Conservation (phyloP, 2,329 filamentous ascomycete species). For the Blumeriella jaapii region DNA sequence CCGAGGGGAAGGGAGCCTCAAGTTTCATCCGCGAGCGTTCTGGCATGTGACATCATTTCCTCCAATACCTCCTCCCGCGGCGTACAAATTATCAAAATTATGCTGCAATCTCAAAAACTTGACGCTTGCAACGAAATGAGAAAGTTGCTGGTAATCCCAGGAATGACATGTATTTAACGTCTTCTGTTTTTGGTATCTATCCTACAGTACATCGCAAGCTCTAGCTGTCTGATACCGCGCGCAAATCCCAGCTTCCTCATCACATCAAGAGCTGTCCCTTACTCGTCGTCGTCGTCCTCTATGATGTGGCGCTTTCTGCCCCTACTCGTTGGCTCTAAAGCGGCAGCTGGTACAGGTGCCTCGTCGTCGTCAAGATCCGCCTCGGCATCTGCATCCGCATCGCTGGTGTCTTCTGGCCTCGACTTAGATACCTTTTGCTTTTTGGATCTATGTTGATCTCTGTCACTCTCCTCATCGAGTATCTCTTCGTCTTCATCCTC, state of each 20-base stretch:
- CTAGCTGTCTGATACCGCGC: too few species aligned
- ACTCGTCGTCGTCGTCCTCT: slow-evolving; percentile 47
- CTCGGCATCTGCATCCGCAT: slow-evolving; percentile 39
- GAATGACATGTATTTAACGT: too few species aligned
- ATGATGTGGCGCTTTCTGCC: slow-evolving; percentile 44
- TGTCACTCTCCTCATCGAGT: slow-evolving; percentile 36
- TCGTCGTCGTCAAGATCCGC: slow-evolving; percentile 41
- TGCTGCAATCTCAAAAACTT: too few species aligned
- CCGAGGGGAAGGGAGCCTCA: too few species aligned
- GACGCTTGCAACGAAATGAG: too few species aligned
- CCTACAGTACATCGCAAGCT: too few species aligned
- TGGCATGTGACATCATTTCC: too few species aligned
- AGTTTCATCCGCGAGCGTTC: too few species aligned
- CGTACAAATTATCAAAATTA: too few species aligned
- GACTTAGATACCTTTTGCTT: slow-evolving; percentile 25
- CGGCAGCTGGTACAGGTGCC: slow-evolving; percentile 27
- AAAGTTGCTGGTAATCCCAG: too few species aligned
- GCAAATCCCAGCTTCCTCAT: not conserved
- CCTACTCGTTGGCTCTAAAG: slow-evolving; percentile 29
- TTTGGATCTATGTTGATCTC: slow-evolving; percentile 24
- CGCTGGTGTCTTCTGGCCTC: slow-evolving; percentile 31
- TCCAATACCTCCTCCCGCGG: too few species aligned
- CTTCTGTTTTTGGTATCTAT: too few species aligned
- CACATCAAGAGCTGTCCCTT: not conserved
- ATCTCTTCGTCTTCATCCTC: slow-evolving; percentile 32